Percentiles rank a stretch among this genome's conserved stretches.
phyloP scores from a whole-genome alignment of 225 moss, liverwort and hornwort species.

The Takakia lepidozioides region DNA sequence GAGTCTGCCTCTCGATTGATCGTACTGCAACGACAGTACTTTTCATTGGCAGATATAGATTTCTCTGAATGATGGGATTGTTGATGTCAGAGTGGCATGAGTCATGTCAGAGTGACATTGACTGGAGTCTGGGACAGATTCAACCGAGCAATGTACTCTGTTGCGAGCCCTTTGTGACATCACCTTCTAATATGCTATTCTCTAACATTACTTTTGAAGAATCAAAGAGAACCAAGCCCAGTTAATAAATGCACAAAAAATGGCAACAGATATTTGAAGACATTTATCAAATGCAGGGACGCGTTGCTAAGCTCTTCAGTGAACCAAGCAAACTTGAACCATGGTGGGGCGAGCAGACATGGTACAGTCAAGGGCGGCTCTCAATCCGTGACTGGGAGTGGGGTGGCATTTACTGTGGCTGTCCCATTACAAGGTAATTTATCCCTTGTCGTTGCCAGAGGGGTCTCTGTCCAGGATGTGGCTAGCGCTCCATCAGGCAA shows the following conservation, averaged over 20 bases:
- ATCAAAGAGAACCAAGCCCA: too few species aligned
- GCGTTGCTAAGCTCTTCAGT: slow-evolving; percentile 33
- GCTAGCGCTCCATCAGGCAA: slow-evolving; percentile 8
- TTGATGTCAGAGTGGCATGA: too few species aligned
- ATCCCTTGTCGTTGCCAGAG: slow-evolving; percentile 61
- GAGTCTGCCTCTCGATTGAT: neutral
- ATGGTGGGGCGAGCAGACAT: slow-evolving; percentile 1
- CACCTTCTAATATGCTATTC: neutral
- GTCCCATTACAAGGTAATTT: slow-evolving; percentile 85
- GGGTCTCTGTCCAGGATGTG: slow-evolving; percentile 20
- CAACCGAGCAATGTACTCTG: too few species aligned
- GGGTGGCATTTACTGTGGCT: slow-evolving; percentile 61
- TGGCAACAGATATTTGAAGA: neutral
- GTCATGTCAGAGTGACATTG: too few species aligned
- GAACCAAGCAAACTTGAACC: slow-evolving; percentile 1
- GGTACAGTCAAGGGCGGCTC: slow-evolving; percentile 9
- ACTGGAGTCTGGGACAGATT: neutral
- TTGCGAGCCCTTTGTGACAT: too few species aligned
- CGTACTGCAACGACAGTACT: neutral
- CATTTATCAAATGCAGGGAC: slow-evolving; percentile 31
- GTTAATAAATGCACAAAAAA: neutral
- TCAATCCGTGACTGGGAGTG: too few species aligned
- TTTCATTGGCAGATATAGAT: neutral
- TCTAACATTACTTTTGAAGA: neutral
- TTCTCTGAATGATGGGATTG: neutral